These are phyloP conservation scores for Chaetomium cochliodes DNA, from an alignment of 495 filamentous ascomycete genomes.

Conservation along the genomic window DNA sequence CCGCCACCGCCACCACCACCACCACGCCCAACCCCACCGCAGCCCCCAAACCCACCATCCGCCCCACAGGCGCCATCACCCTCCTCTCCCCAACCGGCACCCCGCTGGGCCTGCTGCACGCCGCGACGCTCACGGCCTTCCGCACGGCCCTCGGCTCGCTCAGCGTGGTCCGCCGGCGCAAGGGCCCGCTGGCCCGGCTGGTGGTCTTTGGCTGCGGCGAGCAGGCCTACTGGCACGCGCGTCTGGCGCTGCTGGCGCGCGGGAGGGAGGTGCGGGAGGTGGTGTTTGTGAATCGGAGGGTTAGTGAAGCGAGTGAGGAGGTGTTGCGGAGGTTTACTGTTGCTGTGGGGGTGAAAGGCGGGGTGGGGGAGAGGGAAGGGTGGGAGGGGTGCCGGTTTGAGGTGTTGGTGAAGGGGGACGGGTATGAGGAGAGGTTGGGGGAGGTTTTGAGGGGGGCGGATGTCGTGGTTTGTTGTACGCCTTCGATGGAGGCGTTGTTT, in stretches of 20 bases:
- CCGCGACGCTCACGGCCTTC: constrained; percentile 85
- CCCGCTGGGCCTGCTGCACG: constrained; percentile 78
- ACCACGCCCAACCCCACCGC: constrained; percentile 14
- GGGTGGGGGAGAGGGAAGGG: constrained; percentile 54
- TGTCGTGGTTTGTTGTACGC: constrained; percentile 72
- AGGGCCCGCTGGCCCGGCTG: constrained; percentile 62
- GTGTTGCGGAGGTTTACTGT: constrained; percentile 62
- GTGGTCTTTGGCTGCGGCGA: constrained; percentile 86
- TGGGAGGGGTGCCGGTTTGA: constrained; percentile 62
- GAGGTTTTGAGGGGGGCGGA: constrained; percentile 67
- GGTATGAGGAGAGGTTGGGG: constrained; percentile 56
- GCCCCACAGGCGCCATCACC: constrained; percentile 74
- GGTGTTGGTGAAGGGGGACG: constrained; percentile 77
- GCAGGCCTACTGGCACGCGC: constrained; percentile 93
- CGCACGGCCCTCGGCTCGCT: constrained; percentile 83
- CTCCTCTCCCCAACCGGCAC: constrained; percentile 63
- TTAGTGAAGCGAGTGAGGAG: constrained; percentile 57
- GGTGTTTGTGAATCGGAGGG: constrained; percentile 60
- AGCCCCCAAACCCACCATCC: constrained; percentile 45
- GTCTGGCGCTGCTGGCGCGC: constrained; percentile 72
- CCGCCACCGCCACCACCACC: constrained; percentile 16
- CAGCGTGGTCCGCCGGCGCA: constrained; percentile 68
- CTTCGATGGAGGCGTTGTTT: constrained; percentile 49
- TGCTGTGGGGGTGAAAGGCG: constrained; percentile 39
- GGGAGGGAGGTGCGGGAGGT: constrained; percentile 70